Percentiles rank a stretch among this genome's conserved stretches.
These are phyloP conservation scores for Populus simonii DNA, from an alignment of 345 rosid species.

Conservation along the genomic window DNA sequence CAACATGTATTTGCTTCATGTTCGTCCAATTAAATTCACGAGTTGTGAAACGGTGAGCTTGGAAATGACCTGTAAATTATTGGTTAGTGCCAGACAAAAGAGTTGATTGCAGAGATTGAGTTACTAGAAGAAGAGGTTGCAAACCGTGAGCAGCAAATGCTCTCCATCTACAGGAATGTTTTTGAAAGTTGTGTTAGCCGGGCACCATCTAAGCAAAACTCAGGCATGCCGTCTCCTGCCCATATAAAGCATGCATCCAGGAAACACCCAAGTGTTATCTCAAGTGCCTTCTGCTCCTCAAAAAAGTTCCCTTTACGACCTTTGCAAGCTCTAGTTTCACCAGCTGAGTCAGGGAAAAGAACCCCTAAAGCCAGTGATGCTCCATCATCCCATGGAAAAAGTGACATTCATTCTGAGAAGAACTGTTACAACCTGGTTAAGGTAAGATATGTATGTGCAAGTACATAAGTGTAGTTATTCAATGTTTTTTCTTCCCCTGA, in stretches of 20 bases:
- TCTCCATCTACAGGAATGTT: constrained; percentile 67
- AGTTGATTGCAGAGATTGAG: constrained; percentile 77
- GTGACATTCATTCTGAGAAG: constrained; percentile 37
- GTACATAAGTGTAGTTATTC: no score
- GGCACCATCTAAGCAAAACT: constrained; percentile 57
- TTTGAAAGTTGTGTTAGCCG: constrained; percentile 60
- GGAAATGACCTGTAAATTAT: constrained; percentile 7
- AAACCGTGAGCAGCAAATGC: constrained; percentile 77
- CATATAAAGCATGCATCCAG: constrained; percentile 54
- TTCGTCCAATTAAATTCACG: no score
- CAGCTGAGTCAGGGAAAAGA: constrained; percentile 42
- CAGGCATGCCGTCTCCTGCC: constrained; percentile 66
- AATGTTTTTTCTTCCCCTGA: no score
- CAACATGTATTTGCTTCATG: no score
- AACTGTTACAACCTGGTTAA: constrained; percentile 36
- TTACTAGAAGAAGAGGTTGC: constrained; percentile 78
- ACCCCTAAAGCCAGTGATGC: constrained; percentile 38
- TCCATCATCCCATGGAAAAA: constrained; percentile 32
- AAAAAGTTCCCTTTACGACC: constrained; percentile 56
- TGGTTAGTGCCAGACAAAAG: constrained; percentile 57
- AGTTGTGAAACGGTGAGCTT: neutral
- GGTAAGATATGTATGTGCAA: constrained; percentile 28
- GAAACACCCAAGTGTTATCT: constrained; percentile 76
- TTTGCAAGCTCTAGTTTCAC: constrained; percentile 50
- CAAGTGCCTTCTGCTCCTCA: constrained; percentile 85